Evolutionary conservation across 306 rosid species (phyloP).

Genomic region (Aeschynomene evenia): DNA sequence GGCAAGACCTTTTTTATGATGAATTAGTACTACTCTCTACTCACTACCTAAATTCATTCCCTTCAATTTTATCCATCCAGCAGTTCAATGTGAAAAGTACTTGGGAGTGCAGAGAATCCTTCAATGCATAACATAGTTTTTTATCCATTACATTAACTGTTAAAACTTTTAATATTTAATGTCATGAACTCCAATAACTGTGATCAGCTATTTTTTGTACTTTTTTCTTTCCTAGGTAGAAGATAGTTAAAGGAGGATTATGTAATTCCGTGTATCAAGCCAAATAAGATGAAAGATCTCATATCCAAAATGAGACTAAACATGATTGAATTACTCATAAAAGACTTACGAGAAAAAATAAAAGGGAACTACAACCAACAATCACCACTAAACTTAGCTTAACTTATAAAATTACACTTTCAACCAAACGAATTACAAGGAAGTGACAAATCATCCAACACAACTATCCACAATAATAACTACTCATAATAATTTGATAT

Average conservation of each 20-base stretch:
- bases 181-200: background rate
- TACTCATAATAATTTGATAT: no score
- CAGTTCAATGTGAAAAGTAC: background rate
- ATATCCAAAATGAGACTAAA: constrained; percentile 20
- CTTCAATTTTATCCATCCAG: background rate
- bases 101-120: constrained; percentile 5
- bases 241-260: background rate
- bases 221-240: background rate
- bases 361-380: background rate
- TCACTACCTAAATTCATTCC: background rate
- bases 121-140: background rate
- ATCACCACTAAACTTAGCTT: background rate
- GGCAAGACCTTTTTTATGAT: background rate
- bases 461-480: no score
- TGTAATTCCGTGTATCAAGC: background rate
- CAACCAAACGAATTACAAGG: no score
- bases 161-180: no score
- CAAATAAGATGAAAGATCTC: background rate
- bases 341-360: background rate
- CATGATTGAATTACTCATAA: background rate
- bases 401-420: no score
- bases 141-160: no score
- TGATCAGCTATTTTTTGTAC: background rate
- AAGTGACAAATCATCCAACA: no score
- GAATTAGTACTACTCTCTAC: background rate